These are phyloP conservation scores for Hygrocybe punicea DNA, from an alignment of 768 basidiomycete species.

Conservation along the genomic window DNA sequence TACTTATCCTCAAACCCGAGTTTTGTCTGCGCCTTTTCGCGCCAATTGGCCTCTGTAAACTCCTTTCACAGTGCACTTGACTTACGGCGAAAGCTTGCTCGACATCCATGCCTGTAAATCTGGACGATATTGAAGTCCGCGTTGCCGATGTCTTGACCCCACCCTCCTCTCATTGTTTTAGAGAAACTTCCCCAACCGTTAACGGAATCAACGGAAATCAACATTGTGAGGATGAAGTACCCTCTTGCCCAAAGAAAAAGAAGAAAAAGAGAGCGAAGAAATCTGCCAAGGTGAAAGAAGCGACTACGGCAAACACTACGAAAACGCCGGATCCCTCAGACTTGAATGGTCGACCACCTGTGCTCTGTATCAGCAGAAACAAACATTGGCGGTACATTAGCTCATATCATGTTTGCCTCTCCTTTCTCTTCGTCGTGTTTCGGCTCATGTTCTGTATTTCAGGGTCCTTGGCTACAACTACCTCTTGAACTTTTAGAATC, in stretches of 20 bases:
- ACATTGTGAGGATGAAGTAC: background rate
- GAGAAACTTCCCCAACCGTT: conserved; percentile 8
- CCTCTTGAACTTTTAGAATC: conserved; percentile 84
- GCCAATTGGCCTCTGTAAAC: no score
- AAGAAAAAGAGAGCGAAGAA: conserved; percentile 66
- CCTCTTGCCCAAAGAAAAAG: conserved; percentile 54
- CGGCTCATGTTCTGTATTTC: conserved; percentile 14
- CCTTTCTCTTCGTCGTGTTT: conserved; percentile 4
- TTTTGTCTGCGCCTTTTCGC: no score
- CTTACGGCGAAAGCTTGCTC: no score
- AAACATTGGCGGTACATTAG: conserved; percentile 95
- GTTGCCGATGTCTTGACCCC: background rate
- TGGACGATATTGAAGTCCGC: no score
- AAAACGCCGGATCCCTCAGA: conserved; percentile 32
- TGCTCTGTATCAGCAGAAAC: conserved; percentile 85
- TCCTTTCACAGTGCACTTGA: no score
- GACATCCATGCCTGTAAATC: no score
- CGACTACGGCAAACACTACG: conserved; percentile 25
- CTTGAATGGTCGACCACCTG: conserved; percentile 52
- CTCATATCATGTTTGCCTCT: conserved; percentile 73
- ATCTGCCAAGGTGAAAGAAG: conserved; percentile 45
- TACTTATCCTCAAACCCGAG: no score
- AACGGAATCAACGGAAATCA: background rate
- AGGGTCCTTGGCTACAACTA: conserved; percentile 92
- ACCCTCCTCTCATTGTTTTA: background rate